Evolutionary conservation across 768 basidiomycete species (phyloP).

Genomic region (Rhizopogon vulgaris): DNA sequence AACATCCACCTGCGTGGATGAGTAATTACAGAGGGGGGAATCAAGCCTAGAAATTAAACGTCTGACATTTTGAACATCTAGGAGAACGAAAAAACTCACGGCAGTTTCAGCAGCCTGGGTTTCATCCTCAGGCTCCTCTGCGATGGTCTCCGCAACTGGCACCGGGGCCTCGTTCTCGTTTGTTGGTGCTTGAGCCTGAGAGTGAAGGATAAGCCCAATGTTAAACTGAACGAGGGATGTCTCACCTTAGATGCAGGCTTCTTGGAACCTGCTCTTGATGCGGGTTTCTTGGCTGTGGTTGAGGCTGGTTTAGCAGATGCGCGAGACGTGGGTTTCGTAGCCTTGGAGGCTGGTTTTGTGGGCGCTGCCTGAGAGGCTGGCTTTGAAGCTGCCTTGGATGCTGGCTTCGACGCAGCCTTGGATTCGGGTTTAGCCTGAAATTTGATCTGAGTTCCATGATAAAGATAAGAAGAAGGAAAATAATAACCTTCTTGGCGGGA

Average conservation of each 20-base stretch:
- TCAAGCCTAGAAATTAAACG: slow-evolving; percentile 14
- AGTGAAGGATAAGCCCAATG: background rate
- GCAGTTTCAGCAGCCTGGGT: slow-evolving; percentile 24
- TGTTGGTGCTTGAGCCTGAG: slow-evolving; percentile 29
- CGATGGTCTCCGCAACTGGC: slow-evolving; percentile 43
- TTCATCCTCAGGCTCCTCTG: slow-evolving; percentile 47
- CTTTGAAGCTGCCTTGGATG: slow-evolving; percentile 32
- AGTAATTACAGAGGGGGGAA: slow-evolving; percentile 7
- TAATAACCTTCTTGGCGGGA: slow-evolving; percentile 57
- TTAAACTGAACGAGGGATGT: background rate
- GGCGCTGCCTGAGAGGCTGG: slow-evolving; percentile 30
- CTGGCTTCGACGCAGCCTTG: slow-evolving; percentile 24
- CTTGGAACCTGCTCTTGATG: slow-evolving; percentile 53
- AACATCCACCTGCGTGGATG: slow-evolving; percentile 9
- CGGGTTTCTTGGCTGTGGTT: slow-evolving; percentile 42
- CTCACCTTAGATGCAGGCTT: slow-evolving; percentile 60
- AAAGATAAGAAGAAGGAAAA: slow-evolving; percentile 7
- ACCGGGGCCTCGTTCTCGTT: slow-evolving; percentile 34
- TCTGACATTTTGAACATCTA: background rate
- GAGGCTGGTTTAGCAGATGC: slow-evolving; percentile 39
- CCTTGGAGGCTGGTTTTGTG: slow-evolving; percentile 38
- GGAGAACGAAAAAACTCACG: slow-evolving; percentile 10
- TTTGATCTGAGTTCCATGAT: background rate
- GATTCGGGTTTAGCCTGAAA: slow-evolving; percentile 32
- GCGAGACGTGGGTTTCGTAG: slow-evolving; percentile 33